Evolutionary conservation across 23 red algal genomes (phyloP), one percentile per base, ranked within the genome.

Genomic region (Gracilariopsis chorda): DNA sequence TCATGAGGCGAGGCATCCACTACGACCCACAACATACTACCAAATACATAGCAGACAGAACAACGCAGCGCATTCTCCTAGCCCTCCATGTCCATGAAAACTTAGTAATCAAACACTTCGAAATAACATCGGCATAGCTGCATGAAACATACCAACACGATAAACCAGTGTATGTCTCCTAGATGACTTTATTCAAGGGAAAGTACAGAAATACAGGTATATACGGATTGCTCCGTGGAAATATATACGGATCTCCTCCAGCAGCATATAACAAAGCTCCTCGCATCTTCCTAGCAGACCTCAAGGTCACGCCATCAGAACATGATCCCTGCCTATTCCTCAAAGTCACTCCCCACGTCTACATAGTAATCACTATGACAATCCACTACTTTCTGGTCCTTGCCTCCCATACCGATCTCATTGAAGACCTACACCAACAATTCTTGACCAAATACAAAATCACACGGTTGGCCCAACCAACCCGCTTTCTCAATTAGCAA

Each of bases 1-100:
- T 35, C n/a, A 67, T 84, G 80, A 84, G 45, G 43, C 80, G 53
- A 39, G 59, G 59, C 46, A 30, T 68, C 28, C 80, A 84, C 46
- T 84, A 34, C 80, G 29, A 84, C 40, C 32, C 80, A 19, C 21
- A 23, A 8, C 30, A 68, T 29, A 84, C 80, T 23, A 2, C 80
- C 21, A 30, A 40, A 34, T 57, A 14, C 76, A 80, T 34, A 55
- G 76, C 42, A 27, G 17, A 80, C 76, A 80, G 46, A 57, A 57
- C 46, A 28, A 55, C 49, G 23, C n/a, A 30, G 25, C 30, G 76
- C 32, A 0, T 80, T 24, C 19, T 80, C 76, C 37, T 55, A 20
- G 76, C 76, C 44, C 42, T 80, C 39, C 7, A 51, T 30, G 39
- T 47, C 16, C 16, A 14, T 16, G n/a, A 55, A 14, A 55, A 55